Percentiles rank a stretch among this genome's conserved stretches.
phyloP scores from a whole-genome alignment of 768 basidiomycete genomes.

The Mycena vitilis region DNA sequence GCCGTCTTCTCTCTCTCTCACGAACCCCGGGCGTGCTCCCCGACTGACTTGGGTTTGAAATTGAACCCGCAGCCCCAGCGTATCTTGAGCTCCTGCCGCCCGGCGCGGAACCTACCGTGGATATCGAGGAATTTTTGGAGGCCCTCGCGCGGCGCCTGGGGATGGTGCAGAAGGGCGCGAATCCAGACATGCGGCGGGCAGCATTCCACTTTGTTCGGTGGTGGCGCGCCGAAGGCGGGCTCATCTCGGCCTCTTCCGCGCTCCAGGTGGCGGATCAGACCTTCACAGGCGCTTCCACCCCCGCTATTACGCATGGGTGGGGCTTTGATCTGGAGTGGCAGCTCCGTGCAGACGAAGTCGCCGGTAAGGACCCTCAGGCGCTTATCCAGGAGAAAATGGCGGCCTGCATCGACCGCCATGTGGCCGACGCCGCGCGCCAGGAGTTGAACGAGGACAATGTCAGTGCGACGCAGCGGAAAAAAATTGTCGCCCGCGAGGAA shows the following conservation, averaged over 20 bases:
- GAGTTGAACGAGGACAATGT: conserved; percentile 67
- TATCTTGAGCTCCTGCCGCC: conserved; percentile 74
- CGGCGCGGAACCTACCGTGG: conserved; percentile 65
- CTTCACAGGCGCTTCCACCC: conserved; percentile 17
- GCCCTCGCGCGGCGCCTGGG: conserved; percentile 79
- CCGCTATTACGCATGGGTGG: conserved; percentile 69
- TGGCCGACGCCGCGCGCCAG: conserved; percentile 57
- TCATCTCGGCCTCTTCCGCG: conserved; percentile 61
- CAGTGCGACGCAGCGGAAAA: conserved; percentile 80
- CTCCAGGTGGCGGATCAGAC: conserved; percentile 38
- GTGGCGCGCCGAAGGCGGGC: conserved; percentile 85
- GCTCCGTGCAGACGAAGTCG: conserved; percentile 44
- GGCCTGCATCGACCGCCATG: conserved; percentile 68
- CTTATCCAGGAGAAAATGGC: conserved; percentile 78
- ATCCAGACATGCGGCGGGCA: conserved; percentile 76
- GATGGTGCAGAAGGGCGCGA: conserved; percentile 85
- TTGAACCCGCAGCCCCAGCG: conserved; percentile 63
- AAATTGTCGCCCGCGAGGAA: conserved; percentile 56
- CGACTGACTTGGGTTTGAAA: conserved; percentile 13
- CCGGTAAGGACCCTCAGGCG: conserved; percentile 30
- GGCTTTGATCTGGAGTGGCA: conserved; percentile 89
- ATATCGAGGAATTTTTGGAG: conserved; percentile 74
- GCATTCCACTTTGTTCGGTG: conserved; percentile 86
- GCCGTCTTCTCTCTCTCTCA: conserved; percentile 51
- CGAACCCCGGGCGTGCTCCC: conserved; percentile 24